Base-by-base conservation (phyloP, 305 asterid genomes). In the Lippia alba region DNA sequence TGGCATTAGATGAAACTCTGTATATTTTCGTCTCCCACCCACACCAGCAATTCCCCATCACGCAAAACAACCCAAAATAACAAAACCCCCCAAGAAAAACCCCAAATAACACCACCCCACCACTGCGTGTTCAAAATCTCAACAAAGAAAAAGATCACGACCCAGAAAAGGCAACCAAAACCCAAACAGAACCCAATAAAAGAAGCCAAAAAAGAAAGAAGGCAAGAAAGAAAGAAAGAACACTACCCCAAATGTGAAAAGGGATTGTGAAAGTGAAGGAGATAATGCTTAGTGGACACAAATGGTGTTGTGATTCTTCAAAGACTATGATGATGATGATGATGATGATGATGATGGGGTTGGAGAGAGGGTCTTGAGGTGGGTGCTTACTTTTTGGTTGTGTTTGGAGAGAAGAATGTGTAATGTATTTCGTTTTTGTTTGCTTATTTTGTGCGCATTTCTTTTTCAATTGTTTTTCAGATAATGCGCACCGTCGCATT, bases 21-120 rank as follows among this genome's bases (percentile, higher is more conserved):
- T 81, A 81, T 51, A 68, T 65, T 41, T 88, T 78, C 63, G 89
- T 81, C 16, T 72, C 84, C 80, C 86, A 76, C 48, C 74, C 76
- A 79, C 83, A 84, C 72, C 85, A 86, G 82, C 92, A 86, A 79
- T 88, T 90, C 18, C 95, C 96, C 96, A 90, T 90, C 67, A 39
- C 50, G 50, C 45, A 50, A 65, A 44, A 55, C 39, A 65, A 68
- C 67, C 36, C 30, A 24, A 11, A 55, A n/a, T n/a, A 67, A 61
- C 41, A 14, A 51, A 60, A 54, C 17, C 49, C 54, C 20, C 12
- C 12, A 44, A 36, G 34, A n/a, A 48, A 55, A 34, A 6, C 12
- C 64, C 60, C 80, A 60, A 44, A 69, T 34, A 61, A 34, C 12
- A 66, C 19, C n/a, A n/a, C n/a, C n/a, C n/a, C n/a, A n/a, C n/a